Conservation (phyloP, 2,329 filamentous ascomycete species). For the Fusarium equiseti region DNA sequence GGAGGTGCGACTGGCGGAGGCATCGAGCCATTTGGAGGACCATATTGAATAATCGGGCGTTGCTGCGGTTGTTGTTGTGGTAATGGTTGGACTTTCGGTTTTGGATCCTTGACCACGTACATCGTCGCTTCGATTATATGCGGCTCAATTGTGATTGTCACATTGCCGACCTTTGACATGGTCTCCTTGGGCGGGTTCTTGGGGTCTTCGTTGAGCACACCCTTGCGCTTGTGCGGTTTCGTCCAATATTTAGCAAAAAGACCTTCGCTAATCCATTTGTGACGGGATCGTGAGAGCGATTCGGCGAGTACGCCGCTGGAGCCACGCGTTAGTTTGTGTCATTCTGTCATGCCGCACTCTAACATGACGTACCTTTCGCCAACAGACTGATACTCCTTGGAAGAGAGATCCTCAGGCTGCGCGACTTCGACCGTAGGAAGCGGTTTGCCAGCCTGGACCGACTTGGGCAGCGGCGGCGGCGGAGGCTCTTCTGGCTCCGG, state of each 20-base stretch:
- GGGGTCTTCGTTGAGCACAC: conserved; percentile 70
- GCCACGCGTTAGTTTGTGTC: conserved; percentile 40
- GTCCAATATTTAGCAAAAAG: conserved; percentile 84
- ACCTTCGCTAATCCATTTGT: conserved; percentile 78
- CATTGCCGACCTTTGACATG: conserved; percentile 79
- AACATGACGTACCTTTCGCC: conserved; percentile 71
- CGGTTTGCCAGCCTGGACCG: conserved; percentile 73
- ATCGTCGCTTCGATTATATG: conserved; percentile 83
- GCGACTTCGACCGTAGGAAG: conserved; percentile 77
- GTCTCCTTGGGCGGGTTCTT: conserved; percentile 77
- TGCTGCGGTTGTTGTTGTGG: conserved; percentile 44
- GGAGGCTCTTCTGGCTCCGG: conserved; percentile 50
- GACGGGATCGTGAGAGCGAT: conserved; percentile 78
- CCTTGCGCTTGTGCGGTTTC: conserved; percentile 77
- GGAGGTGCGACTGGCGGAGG: conserved; percentile 61
- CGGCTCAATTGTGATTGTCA: conserved; percentile 82
- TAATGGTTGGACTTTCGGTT: conserved; percentile 58
- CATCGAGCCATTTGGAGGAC: conserved; percentile 72
- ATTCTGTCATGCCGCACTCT: background rate
- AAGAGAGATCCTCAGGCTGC: conserved; percentile 72
- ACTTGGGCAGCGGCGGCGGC: conserved; percentile 67
- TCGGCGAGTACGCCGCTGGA: conserved; percentile 79
- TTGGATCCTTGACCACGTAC: conserved; percentile 76
- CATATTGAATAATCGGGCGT: conserved; percentile 74
- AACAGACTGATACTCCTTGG: conserved; percentile 78